These are phyloP conservation scores for Phaeomoniella chlamydospora DNA, from an alignment of 2,329 filamentous ascomycete species.

Conservation along the genomic window DNA sequence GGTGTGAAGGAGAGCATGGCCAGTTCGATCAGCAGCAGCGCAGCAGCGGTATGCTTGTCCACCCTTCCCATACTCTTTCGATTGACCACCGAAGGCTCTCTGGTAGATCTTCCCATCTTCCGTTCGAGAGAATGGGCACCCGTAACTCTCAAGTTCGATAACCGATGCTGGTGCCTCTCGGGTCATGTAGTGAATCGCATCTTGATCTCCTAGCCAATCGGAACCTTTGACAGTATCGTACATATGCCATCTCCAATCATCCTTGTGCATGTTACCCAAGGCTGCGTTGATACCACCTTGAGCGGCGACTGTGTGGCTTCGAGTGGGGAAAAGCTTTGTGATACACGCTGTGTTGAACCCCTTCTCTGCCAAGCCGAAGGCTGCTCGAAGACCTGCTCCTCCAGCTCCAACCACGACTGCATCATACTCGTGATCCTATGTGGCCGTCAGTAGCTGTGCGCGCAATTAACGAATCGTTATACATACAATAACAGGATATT, in stretches of 20 bases:
- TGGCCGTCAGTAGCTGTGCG: not conserved
- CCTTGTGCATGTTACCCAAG: constrained; percentile 39
- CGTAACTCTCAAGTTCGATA: constrained; percentile 77
- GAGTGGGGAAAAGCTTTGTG: constrained; percentile 48
- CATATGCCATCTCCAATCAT: constrained; percentile 47
- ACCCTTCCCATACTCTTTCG: constrained; percentile 87
- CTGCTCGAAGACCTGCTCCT: constrained; percentile 48
- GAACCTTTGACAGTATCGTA: constrained; percentile 45
- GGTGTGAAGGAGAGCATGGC: constrained; percentile 93
- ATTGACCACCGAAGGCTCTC: constrained; percentile 96
- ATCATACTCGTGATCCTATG: constrained; percentile 93
- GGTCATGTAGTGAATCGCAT: constrained; percentile 47
- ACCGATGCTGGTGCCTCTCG: constrained; percentile 38
- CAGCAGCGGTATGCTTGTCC: constrained; percentile 97
- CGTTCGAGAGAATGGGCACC: constrained; percentile 83
- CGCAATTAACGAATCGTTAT: constrained; percentile 2
- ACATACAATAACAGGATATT: constrained; percentile 88
- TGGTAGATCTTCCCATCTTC: constrained; percentile 97
- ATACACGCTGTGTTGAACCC: constrained; percentile 52
- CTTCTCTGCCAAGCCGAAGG: constrained; percentile 48
- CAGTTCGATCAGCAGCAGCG: constrained; percentile 89
- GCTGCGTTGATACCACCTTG: constrained; percentile 51
- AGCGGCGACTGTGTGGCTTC: constrained; percentile 52
- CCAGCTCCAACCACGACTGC: constrained; percentile 66
- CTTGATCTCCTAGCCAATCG: constrained; percentile 46